Percentiles rank a stretch among this genome's conserved stretches.
Conservation (phyloP, 192 early-diverging fungal genomes). For the Gorgonomyces haynaldii region DNA sequence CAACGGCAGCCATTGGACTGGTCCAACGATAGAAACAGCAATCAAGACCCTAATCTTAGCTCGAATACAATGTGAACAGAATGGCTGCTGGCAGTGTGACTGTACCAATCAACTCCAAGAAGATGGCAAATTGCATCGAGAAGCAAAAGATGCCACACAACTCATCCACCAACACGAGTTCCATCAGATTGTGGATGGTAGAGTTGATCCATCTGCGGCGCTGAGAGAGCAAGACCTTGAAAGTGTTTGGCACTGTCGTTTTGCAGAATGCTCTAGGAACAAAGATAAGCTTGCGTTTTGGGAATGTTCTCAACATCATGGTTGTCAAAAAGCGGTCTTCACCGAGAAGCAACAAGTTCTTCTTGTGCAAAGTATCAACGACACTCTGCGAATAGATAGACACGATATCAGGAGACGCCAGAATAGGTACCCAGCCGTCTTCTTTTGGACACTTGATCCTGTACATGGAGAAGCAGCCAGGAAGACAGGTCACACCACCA, state of each 20-base stretch:
- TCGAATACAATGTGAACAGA: conserved; percentile 58
- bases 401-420: conserved; percentile 76
- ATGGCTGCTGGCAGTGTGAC: conserved; percentile 79
- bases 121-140: conserved; percentile 60
- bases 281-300: conserved; percentile 93
- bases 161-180: conserved; percentile 72
- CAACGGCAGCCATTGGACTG: conserved; percentile 8
- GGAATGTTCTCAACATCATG: conserved; percentile 88
- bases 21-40: conserved; percentile 9
- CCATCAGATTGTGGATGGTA: conserved; percentile 91
- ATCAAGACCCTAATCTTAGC: conserved; percentile 19
- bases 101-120: conserved; percentile 70
- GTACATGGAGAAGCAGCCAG: conserved; percentile 97
- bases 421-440: conserved; percentile 56
- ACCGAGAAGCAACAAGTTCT: conserved; percentile 82
- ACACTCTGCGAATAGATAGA: conserved; percentile 36
- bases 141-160: conserved; percentile 96
- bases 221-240: conserved; percentile 72
- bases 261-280: conserved; percentile 83
- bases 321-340: conserved; percentile 97
- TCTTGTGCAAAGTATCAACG: conserved; percentile 71
- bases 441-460: conserved; percentile 62
- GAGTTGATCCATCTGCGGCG: conserved; percentile 85
- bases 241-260: conserved; percentile 83
- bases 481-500: conserved; percentile 96